Evolutionary conservation across 106 monocot species (phyloP).

Genomic region (Apostasia shenzhenica): DNA sequence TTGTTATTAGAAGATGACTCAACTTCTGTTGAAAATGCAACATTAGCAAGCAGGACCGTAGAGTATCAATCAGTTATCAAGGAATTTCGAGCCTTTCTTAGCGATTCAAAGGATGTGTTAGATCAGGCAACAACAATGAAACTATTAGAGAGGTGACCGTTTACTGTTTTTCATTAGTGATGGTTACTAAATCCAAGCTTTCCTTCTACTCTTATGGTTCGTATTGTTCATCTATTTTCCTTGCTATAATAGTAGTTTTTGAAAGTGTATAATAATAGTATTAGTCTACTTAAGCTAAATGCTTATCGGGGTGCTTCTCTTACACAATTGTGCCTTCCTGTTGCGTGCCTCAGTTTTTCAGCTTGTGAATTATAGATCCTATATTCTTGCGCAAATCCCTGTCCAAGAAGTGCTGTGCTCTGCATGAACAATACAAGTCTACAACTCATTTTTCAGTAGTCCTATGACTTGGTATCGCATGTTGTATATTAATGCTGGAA

Average conservation of each 20-base stretch:
- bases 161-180: not conserved
- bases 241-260: not conserved
- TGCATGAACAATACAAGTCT: too few species aligned
- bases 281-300: too few species aligned
- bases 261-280: not conserved
- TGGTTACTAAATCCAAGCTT: not conserved
- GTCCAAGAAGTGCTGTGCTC: too few species aligned
- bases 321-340: too few species aligned
- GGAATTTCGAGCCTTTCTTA: conserved; percentile 94
- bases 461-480: too few species aligned
- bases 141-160: conserved; percentile 71
- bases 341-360: too few species aligned
- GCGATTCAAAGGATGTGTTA: conserved; percentile 89
- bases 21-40: conserved; percentile 15
- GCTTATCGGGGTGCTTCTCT: too few species aligned
- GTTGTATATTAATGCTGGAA: too few species aligned
- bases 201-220: not conserved
- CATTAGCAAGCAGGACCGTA: conserved; percentile 22
- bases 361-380: too few species aligned
- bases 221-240: not conserved
- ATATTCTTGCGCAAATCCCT: too few species aligned
- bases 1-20: conserved; percentile 75
- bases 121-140: conserved; percentile 91
- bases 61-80: conserved; percentile 60
- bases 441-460: too few species aligned